phyloP scores from a whole-genome alignment of 768 basidiomycete species.

The Termitomyces sp. region DNA sequence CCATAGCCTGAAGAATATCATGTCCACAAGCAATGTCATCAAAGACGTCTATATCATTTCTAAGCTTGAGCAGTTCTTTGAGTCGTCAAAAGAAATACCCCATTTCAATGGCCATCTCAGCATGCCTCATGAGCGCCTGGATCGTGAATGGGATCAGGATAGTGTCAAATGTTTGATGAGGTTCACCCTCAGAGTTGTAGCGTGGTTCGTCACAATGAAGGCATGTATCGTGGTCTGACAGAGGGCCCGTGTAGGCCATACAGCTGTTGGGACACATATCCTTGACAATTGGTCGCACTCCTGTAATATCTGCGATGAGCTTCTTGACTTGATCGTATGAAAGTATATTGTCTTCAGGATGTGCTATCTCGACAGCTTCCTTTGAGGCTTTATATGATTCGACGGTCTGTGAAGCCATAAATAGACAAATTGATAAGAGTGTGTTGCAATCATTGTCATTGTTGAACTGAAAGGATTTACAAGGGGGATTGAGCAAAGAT shows the following conservation, averaged over 20 bases:
- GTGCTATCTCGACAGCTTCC: not conserved
- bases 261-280: conserved; percentile 41
- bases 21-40: conserved; percentile 1
- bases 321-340: not conserved
- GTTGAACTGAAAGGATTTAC: not conserved
- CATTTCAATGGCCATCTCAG: not conserved
- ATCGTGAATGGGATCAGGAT: conserved; percentile 1
- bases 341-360: not conserved
- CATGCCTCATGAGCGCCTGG: not conserved
- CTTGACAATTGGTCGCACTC: conserved; percentile 24
- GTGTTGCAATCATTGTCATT: not conserved
- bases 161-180: not conserved
- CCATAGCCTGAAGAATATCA: not conserved
- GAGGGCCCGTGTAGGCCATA: conserved; percentile 34
- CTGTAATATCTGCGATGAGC: conserved; percentile 19
- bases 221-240: conserved; percentile 20
- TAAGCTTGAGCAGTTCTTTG: not conserved
- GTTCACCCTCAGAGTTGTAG: not conserved
- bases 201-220: conserved; percentile 17
- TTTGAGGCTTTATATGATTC: not conserved
- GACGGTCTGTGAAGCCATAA: not conserved
- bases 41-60: not conserved
- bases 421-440: not conserved
- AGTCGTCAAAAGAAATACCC: not conserved
- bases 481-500: not conserved